Base-by-base conservation (phyloP, 495 filamentous ascomycete genomes). In the Lophiotrema nucula region DNA sequence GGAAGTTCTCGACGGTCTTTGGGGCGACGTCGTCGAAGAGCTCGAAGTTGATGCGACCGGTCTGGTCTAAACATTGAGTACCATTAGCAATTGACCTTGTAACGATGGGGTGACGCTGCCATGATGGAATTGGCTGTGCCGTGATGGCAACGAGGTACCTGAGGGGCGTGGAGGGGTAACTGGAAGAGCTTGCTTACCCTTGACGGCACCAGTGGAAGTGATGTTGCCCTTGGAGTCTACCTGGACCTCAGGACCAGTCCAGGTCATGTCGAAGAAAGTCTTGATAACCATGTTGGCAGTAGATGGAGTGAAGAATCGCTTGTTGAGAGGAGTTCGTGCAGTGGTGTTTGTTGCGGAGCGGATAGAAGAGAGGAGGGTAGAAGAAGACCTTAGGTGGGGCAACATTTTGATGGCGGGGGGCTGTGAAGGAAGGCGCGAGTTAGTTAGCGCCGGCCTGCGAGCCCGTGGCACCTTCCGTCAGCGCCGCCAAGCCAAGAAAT, bases 1-100 rank as follows among this genome's bases (percentile, higher is more conserved):
- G 90, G 83, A 99, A 99, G 81, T 97, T 99, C 71, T 88, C 84
- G 64, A 88, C 88, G 31, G 93, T 97, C 79, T 92, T 93, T 53
- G 95, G 93, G 58, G 95, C 90, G 19, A 83, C 80, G 58, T 88
- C 80, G 69, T 95, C 85, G 81, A 81, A 96, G 72, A 98, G 90
- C 67, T 81, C 83, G 81, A 98, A 92, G 76, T 84, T 87, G 80
- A 97, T 86, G 67, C 89, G 88, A 67, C 87, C 90, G 44, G 67
- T 70, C 73, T 91, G 89, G 47, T 72, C 89, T 93, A 70, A 62
- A 66, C 50, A 13, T 53, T n/a, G 37, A 24, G 31, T 23, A 11
- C 49, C 21, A 61, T 66, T 52, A 69, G 66, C 69, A 59, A 68
- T 66, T 58, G 22, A 38, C 28, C 10, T 12, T 15, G 24, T 27